phyloP scores from a whole-genome alignment of 1,139 yeast species.

The Blastobotrys indianensis region DNA sequence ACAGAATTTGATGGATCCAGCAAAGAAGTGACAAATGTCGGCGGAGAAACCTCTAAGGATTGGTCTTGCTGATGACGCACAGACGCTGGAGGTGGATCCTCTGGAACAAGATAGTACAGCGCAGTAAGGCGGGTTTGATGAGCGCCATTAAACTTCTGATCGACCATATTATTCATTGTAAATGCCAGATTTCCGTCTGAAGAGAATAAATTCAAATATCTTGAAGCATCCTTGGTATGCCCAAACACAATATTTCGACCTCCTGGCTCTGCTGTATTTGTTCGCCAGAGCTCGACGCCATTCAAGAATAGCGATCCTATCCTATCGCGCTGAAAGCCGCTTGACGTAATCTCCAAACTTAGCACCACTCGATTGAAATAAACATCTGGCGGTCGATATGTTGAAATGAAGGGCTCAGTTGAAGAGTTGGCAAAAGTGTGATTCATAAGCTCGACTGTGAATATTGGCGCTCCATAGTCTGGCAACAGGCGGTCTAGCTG shows the following conservation, averaged over 20 bases:
- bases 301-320: conserved; percentile 63
- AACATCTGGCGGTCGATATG: conserved; percentile 39
- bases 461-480: conserved; percentile 39
- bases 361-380: conserved; percentile 57
- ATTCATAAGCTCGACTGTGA: conserved; percentile 37
- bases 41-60: background rate
- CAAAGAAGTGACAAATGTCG: conserved; percentile 3
- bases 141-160: conserved; percentile 52
- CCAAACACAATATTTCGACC: conserved; percentile 39
- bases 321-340: conserved; percentile 75
- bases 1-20: background rate
- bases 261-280: conserved; percentile 79
- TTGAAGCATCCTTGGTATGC: conserved; percentile 59
- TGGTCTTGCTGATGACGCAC: background rate
- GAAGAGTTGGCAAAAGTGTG: conserved; percentile 54
- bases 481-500: conserved; percentile 4
- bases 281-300: conserved; percentile 72
- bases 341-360: conserved; percentile 51
- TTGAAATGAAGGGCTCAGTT: conserved; percentile 46
- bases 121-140: conserved; percentile 52
- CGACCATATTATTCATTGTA: conserved; percentile 62
- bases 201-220: conserved; percentile 49
- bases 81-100: background rate
- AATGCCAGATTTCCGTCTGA: conserved; percentile 40
- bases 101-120: conserved; percentile 39